Evolutionary conservation across 306 rosid genomes (phyloP).

Genomic region (Hippophae rhamnoides): DNA sequence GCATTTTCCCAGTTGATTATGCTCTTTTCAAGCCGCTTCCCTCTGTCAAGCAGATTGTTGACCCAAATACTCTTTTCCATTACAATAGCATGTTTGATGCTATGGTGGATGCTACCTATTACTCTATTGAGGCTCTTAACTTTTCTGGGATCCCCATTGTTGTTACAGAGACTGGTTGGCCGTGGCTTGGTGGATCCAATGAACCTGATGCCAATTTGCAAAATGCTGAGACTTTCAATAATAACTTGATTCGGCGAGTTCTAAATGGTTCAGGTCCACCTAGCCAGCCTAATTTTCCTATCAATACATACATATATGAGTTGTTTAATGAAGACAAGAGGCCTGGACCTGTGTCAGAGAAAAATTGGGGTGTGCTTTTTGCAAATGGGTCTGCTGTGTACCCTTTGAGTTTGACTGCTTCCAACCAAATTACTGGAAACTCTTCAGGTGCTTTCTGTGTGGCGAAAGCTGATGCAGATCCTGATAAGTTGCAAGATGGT

Average conservation of each 20-base stretch:
- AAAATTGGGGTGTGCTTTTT: slow-evolving; percentile 56
- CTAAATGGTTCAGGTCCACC: slow-evolving; percentile 91
- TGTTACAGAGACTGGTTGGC: slow-evolving; percentile 91
- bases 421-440: slow-evolving; percentile 34
- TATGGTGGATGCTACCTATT: slow-evolving; percentile 85
- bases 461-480: slow-evolving; percentile 53
- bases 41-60: slow-evolving; percentile 85
- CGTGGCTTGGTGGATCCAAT: slow-evolving; percentile 59
- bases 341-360: slow-evolving; percentile 67
- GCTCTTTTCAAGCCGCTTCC: slow-evolving; percentile 76
- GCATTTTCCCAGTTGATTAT: slow-evolving; percentile 79
- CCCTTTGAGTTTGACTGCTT: slow-evolving; percentile 40
- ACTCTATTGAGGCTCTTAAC: slow-evolving; percentile 59
- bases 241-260: slow-evolving; percentile 62
- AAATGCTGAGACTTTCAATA: slow-evolving; percentile 59
- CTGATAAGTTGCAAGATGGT: slow-evolving; percentile 67
- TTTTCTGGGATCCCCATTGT: slow-evolving; percentile 59
- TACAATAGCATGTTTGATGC: slow-evolving; percentile 91
- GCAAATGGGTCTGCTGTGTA: slow-evolving; percentile 63
- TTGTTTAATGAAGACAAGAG: slow-evolving; percentile 88
- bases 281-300: slow-evolving; percentile 57
- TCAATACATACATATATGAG: slow-evolving; percentile 76
- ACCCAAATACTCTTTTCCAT: slow-evolving; percentile 75
- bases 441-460: slow-evolving; percentile 62
- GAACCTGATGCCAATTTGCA: slow-evolving; percentile 68